phyloP scores from a whole-genome alignment of 2,329 filamentous ascomycete genomes.

The Colletotrichum neosansevieriae region DNA sequence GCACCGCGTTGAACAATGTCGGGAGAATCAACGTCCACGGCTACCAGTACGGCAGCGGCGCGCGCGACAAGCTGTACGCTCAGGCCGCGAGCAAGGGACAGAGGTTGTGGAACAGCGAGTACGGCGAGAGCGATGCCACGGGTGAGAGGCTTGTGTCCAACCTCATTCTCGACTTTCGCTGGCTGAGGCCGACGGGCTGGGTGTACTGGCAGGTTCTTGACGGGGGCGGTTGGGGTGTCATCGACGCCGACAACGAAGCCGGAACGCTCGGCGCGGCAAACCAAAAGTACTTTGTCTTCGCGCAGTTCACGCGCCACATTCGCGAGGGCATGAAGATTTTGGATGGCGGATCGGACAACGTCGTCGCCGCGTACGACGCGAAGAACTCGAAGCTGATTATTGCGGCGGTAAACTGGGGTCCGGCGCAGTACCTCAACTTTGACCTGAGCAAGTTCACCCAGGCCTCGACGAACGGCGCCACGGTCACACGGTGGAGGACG shows the following conservation, averaged over 20 bases:
- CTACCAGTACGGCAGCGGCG: constrained; percentile 52
- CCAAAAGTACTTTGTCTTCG: constrained; percentile 57
- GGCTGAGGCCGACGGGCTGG: constrained; percentile 56
- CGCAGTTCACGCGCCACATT: constrained; percentile 57
- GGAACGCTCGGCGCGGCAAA: constrained; percentile 46
- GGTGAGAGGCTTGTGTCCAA: constrained; percentile 51
- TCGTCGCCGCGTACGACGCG: constrained; percentile 54
- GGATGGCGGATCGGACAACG: constrained; percentile 50
- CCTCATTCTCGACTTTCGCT: constrained; percentile 55
- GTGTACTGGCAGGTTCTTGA: constrained; percentile 59
- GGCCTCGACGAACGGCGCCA: constrained; percentile 47
- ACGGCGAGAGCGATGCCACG: constrained; percentile 55
- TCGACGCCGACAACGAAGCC: constrained; percentile 53
- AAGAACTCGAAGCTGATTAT: constrained; percentile 50
- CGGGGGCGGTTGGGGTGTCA: constrained; percentile 55
- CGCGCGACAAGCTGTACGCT: constrained; percentile 50
- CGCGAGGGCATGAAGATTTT: constrained; percentile 55
- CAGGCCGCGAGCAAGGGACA: constrained; percentile 45
- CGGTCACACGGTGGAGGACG: constrained; percentile 53
- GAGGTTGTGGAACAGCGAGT: constrained; percentile 57
- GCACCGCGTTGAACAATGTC: constrained; percentile 46
- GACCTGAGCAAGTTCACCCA: constrained; percentile 52
- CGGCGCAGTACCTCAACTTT: constrained; percentile 53
- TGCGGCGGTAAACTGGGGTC: constrained; percentile 55
- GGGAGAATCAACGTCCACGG: constrained; percentile 58